A percentile compares a stretch with the other conserved stretches of the same genome.
Evolutionary conservation across 2,329 filamentous ascomycete species (phyloP).

Genomic region (Colletotrichum theobromicola): DNA sequence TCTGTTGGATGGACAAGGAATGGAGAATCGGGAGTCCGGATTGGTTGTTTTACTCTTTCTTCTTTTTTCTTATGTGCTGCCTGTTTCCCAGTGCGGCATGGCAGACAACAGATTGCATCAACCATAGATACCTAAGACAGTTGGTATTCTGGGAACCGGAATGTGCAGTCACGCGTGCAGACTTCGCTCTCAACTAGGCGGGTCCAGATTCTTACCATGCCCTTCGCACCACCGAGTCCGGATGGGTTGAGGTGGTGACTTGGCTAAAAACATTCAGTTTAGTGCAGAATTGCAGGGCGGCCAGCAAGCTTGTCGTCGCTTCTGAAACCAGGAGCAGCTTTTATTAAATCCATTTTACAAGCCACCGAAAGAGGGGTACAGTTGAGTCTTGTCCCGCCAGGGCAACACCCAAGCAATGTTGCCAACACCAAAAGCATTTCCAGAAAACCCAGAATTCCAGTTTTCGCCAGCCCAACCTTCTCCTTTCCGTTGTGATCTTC

Average conservation of each 20-base stretch:
- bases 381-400: not conserved
- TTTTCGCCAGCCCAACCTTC: not conserved
- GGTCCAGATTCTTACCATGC: not conserved
- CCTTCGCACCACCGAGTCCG: not conserved
- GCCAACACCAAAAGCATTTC: not conserved
- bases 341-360: not conserved
- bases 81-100: not conserved
- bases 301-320: not conserved
- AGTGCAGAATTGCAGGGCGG: not conserved
- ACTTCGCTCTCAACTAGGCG: not conserved
- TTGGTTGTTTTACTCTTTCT: not conserved
- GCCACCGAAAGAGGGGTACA: not conserved
- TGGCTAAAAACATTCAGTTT: not conserved
- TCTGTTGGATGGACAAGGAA: not conserved
- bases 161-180: not conserved
- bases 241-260: not conserved
- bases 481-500: not conserved
- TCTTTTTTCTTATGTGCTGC: not conserved
- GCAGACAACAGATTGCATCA: not conserved
- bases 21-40: not conserved
- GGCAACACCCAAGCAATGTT: not conserved
- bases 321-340: not conserved
- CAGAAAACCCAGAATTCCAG: not conserved
- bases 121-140: not conserved
- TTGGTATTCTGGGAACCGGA: not conserved